Evolutionary conservation across 352 stramenopile species (phyloP), one percentile per base, ranked within the genome.

Genomic region (Pythium oligandrum): DNA sequence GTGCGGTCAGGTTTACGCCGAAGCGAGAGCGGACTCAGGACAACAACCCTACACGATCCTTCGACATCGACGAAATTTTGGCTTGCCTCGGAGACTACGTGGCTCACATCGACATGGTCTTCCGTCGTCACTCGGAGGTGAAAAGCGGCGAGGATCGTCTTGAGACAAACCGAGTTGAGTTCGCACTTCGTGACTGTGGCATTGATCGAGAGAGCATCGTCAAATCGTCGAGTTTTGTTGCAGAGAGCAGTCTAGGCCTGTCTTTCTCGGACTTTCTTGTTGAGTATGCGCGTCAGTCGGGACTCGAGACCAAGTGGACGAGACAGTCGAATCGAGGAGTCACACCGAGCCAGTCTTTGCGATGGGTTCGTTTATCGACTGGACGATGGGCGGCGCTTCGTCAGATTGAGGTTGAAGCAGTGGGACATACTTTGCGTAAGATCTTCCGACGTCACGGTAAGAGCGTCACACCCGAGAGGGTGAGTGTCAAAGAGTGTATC

Each of bases 221-320:
- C 7, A 66, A 57, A 54, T 59, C 66, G 36, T 53, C 63, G 2
- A 11, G 35, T 7, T 51, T 35, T 30, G n/a, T 68, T 26, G 17
- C 17, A 26, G 17, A 26, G 17, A 26, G 17, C 17, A 26, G 17
- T 26, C 17, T 0, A 26, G 17, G 17, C 17, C 17, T 26, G 17
- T 26, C 17, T 26, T 63, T 63, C 32, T 63, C 57, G 9, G 26
- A 38, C 12, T 63, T 58, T 35, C 39, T 63, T 1, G 40, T 51
- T 6, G 31, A 30, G 43, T 63, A 55, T 37, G 57, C 57, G 6
- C 42, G 44, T 30, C 38, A 26, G 30, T 58, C 49, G 1, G 49
- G 57, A 12, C 44, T 63, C 5, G 44, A 31, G 45, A 17, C 7
- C n/a, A 2, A n/a, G 6, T 51, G 45, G 45, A 31, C 43, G 43